Conservation (phyloP, 2,329 filamentous ascomycete species). For the Xylariaceae sp. region DNA sequence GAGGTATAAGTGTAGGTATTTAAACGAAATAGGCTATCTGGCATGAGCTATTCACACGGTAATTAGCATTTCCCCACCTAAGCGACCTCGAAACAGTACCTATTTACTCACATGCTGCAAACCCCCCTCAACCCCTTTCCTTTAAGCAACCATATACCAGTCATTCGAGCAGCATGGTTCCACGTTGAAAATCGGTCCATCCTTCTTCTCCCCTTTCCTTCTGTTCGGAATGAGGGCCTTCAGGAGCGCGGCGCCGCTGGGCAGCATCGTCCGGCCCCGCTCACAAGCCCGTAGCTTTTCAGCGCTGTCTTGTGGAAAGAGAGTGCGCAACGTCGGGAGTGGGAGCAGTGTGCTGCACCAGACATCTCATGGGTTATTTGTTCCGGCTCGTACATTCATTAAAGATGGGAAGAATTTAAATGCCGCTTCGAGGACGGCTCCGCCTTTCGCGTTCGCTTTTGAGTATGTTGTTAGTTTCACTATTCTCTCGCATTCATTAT, state of each 20-base stretch:
- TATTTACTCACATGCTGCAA: too few species aligned
- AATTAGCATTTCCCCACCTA: too few species aligned
- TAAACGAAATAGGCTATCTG: too few species aligned
- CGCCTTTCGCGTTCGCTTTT: conserved; percentile 43
- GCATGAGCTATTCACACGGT: too few species aligned
- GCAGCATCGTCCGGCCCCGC: conserved; percentile 21
- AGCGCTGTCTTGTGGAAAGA: conserved; percentile 1
- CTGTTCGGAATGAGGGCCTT: conserved; percentile 8
- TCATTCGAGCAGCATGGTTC: conserved; percentile 20
- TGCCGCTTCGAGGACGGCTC: conserved; percentile 22
- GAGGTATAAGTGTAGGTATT: too few species aligned
- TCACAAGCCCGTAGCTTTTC: conserved; percentile 12
- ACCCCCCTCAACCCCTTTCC: too few species aligned
- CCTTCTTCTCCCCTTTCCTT: neutral
- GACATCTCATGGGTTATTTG: neutral
- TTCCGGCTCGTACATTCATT: conserved; percentile 20
- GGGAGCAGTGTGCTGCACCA: neutral
- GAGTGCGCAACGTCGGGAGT: neutral
- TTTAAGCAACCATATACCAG: neutral
- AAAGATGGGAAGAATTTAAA: conserved; percentile 14
- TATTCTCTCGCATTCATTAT: neutral
- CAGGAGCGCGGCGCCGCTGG: conserved; percentile 4
- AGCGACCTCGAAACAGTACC: too few species aligned
- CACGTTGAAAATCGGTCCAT: neutral
- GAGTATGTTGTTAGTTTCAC: conserved; percentile 45